Conservation (phyloP, 2,329 filamentous ascomycete genomes). For the Malbranchea zuffiana region DNA sequence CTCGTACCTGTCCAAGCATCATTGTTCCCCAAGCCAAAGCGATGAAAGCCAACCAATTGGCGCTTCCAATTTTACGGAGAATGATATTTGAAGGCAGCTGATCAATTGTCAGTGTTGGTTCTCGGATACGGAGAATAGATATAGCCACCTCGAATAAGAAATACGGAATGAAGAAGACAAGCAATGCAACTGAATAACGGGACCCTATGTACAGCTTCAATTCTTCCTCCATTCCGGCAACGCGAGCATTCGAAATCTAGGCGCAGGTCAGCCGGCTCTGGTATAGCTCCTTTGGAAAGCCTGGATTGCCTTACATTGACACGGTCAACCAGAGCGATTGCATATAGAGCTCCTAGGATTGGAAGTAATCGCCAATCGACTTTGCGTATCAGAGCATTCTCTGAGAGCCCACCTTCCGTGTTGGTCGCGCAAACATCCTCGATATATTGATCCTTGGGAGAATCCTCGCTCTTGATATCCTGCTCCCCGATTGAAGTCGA, state of each 20-base stretch:
- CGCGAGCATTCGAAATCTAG: slow-evolving; percentile 11
- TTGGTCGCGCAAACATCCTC: background rate
- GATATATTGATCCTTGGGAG: background rate
- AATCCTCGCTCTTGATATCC: slow-evolving; percentile 1
- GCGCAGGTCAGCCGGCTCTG: background rate
- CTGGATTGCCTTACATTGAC: slow-evolving; percentile 48
- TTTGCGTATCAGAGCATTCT: slow-evolving; percentile 28
- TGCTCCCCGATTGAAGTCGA: no score
- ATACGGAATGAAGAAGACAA: slow-evolving; percentile 17
- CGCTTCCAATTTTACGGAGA: slow-evolving; percentile 13
- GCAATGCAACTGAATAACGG: slow-evolving; percentile 13
- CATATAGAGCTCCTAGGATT: slow-evolving; percentile 57
- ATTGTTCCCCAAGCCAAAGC: slow-evolving; percentile 13
- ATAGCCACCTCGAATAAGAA: slow-evolving; percentile 16
- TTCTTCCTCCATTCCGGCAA: slow-evolving; percentile 14
- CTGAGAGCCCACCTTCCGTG: slow-evolving; percentile 9
- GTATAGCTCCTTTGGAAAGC: background rate
- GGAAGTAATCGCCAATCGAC: slow-evolving; percentile 56
- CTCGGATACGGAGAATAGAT: background rate
- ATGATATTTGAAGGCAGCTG: slow-evolving; percentile 14
- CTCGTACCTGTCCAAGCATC: slow-evolving; percentile 10
- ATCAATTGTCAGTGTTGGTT: background rate
- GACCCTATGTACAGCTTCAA: slow-evolving; percentile 12
- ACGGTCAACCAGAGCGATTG: slow-evolving; percentile 65
- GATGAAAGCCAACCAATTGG: slow-evolving; percentile 13